These are phyloP conservation scores for Jatropha multifida DNA, from an alignment of 441 rosid genomes.

Conservation along the genomic window DNA sequence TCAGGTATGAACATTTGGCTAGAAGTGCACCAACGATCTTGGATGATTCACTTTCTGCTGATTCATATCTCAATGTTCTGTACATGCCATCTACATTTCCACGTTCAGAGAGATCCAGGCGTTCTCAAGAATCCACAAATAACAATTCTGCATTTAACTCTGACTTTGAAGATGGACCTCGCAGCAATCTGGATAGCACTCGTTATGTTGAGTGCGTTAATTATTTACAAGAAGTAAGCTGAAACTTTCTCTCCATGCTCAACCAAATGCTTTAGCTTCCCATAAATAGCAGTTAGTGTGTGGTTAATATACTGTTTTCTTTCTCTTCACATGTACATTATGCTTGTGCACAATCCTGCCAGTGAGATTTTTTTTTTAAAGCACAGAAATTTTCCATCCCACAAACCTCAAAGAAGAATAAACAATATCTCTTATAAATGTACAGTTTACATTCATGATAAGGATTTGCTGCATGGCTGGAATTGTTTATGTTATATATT, in stretches of 20 bases:
- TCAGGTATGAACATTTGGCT: slow-evolving; percentile 99
- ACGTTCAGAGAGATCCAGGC: slow-evolving; percentile 90
- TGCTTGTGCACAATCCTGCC: slow-evolving; percentile 1
- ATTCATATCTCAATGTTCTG: slow-evolving; percentile 93
- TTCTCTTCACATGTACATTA: neutral
- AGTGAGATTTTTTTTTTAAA: neutral
- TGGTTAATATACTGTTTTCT: neutral
- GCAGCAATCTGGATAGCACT: slow-evolving; percentile 79
- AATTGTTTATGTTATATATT: slow-evolving; percentile 1
- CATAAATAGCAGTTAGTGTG: neutral
- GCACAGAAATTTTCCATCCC: neutral
- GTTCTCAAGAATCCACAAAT: slow-evolving; percentile 57
- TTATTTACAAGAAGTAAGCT: slow-evolving; percentile 91
- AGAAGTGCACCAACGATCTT: slow-evolving; percentile 97
- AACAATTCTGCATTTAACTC: slow-evolving; percentile 49
- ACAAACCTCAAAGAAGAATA: neutral
- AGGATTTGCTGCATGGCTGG: neutral
- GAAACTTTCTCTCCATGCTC: slow-evolving; percentile 4
- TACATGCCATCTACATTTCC: slow-evolving; percentile 99
- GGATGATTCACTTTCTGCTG: slow-evolving; percentile 99
- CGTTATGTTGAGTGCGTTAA: slow-evolving; percentile 81
- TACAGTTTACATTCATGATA: slow-evolving; percentile 3
- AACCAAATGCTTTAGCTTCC: slow-evolving; percentile 7
- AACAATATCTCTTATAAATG: neutral
- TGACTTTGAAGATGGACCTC: slow-evolving; percentile 80